phyloP scores from a whole-genome alignment of 169 alveolate genomes.

The Babesia divergens region DNA sequence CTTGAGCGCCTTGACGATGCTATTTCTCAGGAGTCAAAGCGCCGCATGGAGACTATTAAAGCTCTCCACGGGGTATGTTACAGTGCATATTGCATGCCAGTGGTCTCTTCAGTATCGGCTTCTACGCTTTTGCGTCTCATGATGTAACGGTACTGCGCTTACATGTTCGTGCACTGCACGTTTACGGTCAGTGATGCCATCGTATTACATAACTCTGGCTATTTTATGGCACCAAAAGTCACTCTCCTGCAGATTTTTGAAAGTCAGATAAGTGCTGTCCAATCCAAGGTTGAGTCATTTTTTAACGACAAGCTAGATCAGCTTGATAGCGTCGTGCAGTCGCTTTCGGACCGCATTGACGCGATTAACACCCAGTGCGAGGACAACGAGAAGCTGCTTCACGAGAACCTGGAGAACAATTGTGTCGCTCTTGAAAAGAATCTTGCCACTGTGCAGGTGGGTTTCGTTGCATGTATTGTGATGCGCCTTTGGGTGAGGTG shows the following conservation, averaged over 20 bases:
- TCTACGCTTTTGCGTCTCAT: too few species aligned
- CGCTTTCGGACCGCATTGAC: constrained; percentile 59
- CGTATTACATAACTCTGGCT: background rate
- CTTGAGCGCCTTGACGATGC: constrained; percentile 38
- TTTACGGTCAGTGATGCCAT: background rate
- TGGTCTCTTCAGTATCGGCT: too few species aligned
- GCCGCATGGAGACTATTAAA: constrained; percentile 67
- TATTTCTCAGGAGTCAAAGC: constrained; percentile 60
- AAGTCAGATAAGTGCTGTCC: constrained; percentile 55
- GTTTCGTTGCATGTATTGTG: background rate
- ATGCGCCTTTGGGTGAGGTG: background rate
- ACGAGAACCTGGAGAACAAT: constrained; percentile 43
- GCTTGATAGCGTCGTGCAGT: constrained; percentile 47
- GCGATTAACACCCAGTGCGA: constrained; percentile 22
- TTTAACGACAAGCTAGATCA: constrained; percentile 58
- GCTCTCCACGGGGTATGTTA: constrained; percentile 64
- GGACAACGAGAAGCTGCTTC: constrained; percentile 48
- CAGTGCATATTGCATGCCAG: too few species aligned
- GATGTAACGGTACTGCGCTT: too few species aligned
- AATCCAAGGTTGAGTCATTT: constrained; percentile 49
- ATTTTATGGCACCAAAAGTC: background rate
- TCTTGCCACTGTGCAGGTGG: constrained; percentile 61
- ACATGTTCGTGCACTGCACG: background rate
- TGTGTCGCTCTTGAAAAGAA: constrained; percentile 56
- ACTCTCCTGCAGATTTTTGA: constrained; percentile 43